Base-by-base conservation (phyloP, 208 protist genomes). In the Crithidia expoeki region DNA sequence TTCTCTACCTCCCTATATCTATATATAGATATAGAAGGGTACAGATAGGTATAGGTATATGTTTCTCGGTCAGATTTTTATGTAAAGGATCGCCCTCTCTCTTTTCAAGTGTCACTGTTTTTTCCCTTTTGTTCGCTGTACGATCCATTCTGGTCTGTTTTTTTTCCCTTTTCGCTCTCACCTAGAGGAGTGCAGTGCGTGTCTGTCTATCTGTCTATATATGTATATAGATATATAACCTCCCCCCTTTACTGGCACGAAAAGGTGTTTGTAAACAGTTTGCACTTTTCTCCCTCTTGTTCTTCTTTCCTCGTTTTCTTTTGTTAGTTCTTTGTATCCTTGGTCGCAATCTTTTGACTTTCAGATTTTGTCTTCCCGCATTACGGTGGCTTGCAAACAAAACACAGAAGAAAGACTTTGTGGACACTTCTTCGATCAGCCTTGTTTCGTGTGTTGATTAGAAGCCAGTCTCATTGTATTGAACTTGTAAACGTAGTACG, bases 221-320 rank as follows among this genome's bases (percentile, higher is more conserved):
- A 40, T 40, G 12, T 40, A 40, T 12, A 40, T 40, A 14, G 12
- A 34, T 38, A 46, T 56, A 44, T 1, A 42, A 25, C 27, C 23
- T 11, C 21, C 12, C 12, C 12, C 12, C 12, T 40, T 12, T 12
- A 12, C 36, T n/a, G 12, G 9, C 36, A 40, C 36, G 12, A 47
- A 9, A 47, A 47, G 3, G n/a, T 51, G 34, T 34, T 67, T 74
- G 42, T n/a, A 47, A 17, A 47, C n/a, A n/a, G 42, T n/a, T 47
- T 47, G 42, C 42, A 16, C n/a, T 65, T 33, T 25, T 67, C 27
- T 33, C n/a, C 0, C 7, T 21, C 16, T 67, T 67, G 23, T 25
- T 32, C 46, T 46, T 57, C 36, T 57, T 17, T 23, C 30, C 0
- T 30, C 4, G 32, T 28, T 34, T 57, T 16, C 38, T 56, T 55